Evolutionary conservation across 2,329 filamentous ascomycete genomes (phyloP).

Genomic region (Akanthomyces muscarius): DNA sequence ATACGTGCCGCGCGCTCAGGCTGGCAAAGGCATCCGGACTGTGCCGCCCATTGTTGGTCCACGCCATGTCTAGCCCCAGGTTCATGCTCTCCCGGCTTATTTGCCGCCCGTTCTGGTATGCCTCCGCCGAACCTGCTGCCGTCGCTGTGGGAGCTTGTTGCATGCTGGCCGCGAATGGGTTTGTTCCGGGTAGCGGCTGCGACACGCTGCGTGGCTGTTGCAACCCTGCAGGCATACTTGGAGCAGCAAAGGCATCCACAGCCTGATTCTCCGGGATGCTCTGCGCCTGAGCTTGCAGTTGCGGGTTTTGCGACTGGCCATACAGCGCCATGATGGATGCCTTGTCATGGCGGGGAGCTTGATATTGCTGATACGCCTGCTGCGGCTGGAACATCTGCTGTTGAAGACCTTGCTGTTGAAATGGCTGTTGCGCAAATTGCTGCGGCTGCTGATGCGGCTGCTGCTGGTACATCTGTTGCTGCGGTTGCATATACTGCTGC

Average conservation of each 20-base stretch:
- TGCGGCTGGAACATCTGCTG: conserved; percentile 22
- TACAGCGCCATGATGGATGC: conserved; percentile 74
- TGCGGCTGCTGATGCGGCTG: conserved; percentile 23
- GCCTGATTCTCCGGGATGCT: conserved; percentile 30
- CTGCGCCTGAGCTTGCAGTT: conserved; percentile 26
- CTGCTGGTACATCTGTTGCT: conserved; percentile 23
- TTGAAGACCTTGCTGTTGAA: conserved; percentile 15
- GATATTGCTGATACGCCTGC: conserved; percentile 33
- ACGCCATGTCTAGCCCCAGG: conserved; percentile 60
- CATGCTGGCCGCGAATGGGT: conserved; percentile 50
- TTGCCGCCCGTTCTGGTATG: conserved; percentile 31
- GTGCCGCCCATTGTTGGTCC: conserved; percentile 67
- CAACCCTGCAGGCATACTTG: conserved; percentile 19
- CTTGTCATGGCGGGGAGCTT: conserved; percentile 58
- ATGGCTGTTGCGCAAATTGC: conserved; percentile 22
- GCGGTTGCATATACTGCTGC: conserved; percentile 24
- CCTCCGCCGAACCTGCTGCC: conserved; percentile 36
- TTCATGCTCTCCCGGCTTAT: conserved; percentile 68
- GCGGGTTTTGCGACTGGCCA: conserved; percentile 50
- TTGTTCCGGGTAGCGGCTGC: conserved; percentile 41
- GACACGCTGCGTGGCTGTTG: conserved; percentile 29
- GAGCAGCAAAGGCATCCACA: conserved; percentile 24
- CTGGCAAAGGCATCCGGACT: conserved; percentile 78
- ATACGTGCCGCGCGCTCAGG: conserved; percentile 59
- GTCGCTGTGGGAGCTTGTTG: conserved; percentile 23